Conservation (phyloP, 1,284 basidiomycete species). For the Singerocomus inundabilis region DNA sequence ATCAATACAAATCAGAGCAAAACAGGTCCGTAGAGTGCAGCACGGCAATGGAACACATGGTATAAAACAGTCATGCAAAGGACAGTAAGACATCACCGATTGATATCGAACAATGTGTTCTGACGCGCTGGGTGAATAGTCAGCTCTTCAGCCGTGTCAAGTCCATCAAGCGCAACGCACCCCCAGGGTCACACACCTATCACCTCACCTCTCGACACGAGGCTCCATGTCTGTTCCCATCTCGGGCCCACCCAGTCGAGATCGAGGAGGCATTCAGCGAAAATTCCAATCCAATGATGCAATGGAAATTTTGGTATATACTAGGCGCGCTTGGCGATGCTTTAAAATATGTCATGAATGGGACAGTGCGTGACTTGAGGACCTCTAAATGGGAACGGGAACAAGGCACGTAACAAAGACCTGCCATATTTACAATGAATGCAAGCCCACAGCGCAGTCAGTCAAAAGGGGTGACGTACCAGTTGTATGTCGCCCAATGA, state of each 20-base stretch:
- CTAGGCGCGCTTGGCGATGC: slow-evolving; percentile 11
- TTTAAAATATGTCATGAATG: slow-evolving; percentile 8
- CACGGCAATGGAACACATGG: not conserved
- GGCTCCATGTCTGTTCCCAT: not conserved
- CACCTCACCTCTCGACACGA: not conserved
- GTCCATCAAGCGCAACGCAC: not conserved
- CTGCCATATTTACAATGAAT: slow-evolving; percentile 3
- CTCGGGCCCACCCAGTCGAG: not conserved
- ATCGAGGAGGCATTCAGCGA: not conserved
- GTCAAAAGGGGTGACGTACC: slow-evolving; percentile 11
- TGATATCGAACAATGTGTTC: not conserved
- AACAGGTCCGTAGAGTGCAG: not conserved
- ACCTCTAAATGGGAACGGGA: not conserved
- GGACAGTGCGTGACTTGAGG: not conserved
- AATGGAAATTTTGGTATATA: slow-evolving; percentile 10
- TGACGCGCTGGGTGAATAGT: not conserved
- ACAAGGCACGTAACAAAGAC: not conserved
- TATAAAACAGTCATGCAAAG: not conserved
- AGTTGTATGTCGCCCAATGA: not conserved
- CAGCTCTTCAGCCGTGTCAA: not conserved
- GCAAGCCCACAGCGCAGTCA: not conserved
- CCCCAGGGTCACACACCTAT: not conserved
- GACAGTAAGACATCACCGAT: not conserved
- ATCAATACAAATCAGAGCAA: not conserved
- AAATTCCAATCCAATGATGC: slow-evolving; percentile 1